phyloP scores from a whole-genome alignment of 805 yeast genomes.

The Yarrowia phangngaensis region DNA sequence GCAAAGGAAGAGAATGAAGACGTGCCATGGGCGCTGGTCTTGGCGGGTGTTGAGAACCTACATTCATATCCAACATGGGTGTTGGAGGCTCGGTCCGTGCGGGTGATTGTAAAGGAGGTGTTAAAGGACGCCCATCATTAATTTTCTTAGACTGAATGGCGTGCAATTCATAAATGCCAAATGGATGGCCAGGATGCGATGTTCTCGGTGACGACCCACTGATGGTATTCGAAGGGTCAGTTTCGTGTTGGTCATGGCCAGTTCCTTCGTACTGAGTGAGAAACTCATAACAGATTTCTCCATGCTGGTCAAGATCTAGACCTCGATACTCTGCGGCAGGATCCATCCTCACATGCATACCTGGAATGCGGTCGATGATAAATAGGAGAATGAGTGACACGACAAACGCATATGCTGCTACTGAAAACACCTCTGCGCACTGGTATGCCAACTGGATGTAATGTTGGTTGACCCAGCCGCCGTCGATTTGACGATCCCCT shows the following conservation, averaged over 20 bases:
- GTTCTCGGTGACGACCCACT: slow-evolving; percentile 4
- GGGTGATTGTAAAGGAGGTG: not conserved
- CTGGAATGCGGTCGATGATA: slow-evolving; percentile 69
- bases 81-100: slow-evolving; percentile 18
- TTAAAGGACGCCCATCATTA: not conserved
- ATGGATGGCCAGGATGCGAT: not conserved
- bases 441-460: slow-evolving; percentile 84
- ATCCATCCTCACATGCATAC: slow-evolving; percentile 72
- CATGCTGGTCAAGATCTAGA: slow-evolving; percentile 84
- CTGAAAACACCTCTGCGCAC: slow-evolving; percentile 69
- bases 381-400: slow-evolving; percentile 67
- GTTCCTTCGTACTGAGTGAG: slow-evolving; percentile 4
- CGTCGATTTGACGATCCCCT: slow-evolving; percentile 36
- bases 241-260: not conserved
- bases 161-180: slow-evolving; percentile 15
- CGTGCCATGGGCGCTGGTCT: no score
- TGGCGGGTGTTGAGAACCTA: not conserved
- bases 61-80: slow-evolving; percentile 15
- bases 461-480: slow-evolving; percentile 88
- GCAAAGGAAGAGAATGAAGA: no score
- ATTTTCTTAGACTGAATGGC: slow-evolving; percentile 16
- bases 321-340: slow-evolving; percentile 87
- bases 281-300: slow-evolving; percentile 48
- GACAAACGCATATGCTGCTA: slow-evolving; percentile 69
- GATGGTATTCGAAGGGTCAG: slow-evolving; percentile 1